A percentile compares a stretch with the other conserved stretches of the same genome.
phyloP scores from a whole-genome alignment of 331 rosid species.

The Quercus lobata region DNA sequence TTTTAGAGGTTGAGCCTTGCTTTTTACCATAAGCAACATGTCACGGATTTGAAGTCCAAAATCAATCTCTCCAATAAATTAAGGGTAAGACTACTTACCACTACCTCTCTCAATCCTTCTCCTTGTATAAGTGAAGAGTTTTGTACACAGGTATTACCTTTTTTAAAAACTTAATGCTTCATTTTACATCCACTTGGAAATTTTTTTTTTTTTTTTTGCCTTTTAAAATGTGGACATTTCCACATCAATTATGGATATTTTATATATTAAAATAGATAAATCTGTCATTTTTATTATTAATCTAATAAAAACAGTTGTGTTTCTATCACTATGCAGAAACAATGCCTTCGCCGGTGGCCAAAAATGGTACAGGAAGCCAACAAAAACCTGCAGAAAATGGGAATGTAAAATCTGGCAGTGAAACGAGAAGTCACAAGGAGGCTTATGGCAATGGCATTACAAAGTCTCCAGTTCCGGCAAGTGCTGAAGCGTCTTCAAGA shows the following conservation, averaged over 20 bases:
- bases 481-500: conserved; percentile 21
- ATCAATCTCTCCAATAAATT: too few species aligned
- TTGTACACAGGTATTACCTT: too few species aligned
- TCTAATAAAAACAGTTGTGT: neutral
- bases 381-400: conserved; percentile 22
- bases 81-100: too few species aligned
- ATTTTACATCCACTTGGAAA: too few species aligned
- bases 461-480: conserved; percentile 30
- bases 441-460: conserved; percentile 25
- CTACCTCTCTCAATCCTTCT: too few species aligned
- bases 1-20: conserved; percentile 1
- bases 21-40: neutral
- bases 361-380: conserved; percentile 11
- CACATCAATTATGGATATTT: too few species aligned
- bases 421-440: conserved; percentile 22
- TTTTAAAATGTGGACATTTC: too few species aligned
- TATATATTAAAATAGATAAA: neutral
- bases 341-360: conserved; percentile 27
- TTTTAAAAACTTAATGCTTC: too few species aligned
- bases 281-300: neutral
- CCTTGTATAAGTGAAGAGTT: too few species aligned
- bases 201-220: too few species aligned
- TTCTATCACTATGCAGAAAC: conserved; percentile 38
- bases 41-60: too few species aligned
- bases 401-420: conserved; percentile 24